These are phyloP conservation scores for Gaillardinia entomophila DNA, from an alignment of 805 yeast genomes.

Conservation along the genomic window DNA sequence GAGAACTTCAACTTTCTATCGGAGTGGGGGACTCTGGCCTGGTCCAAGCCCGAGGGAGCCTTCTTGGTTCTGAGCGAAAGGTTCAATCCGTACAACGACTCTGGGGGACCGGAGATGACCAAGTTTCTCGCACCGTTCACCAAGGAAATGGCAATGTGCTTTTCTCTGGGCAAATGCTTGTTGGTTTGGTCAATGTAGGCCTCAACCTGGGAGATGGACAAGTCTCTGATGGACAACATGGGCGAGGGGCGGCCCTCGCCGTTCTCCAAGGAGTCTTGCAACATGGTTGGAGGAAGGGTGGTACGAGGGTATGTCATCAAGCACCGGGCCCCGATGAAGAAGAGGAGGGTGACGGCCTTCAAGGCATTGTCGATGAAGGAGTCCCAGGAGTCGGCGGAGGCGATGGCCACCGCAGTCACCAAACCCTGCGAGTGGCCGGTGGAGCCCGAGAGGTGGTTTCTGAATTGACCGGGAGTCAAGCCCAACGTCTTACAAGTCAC, in stretches of 20 bases:
- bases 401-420: conserved; percentile 87
- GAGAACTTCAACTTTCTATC: conserved; percentile 93
- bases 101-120: conserved; percentile 97
- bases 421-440: conserved; percentile 92
- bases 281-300: conserved; percentile 86
- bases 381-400: conserved; percentile 79
- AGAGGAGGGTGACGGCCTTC: conserved; percentile 78
- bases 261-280: conserved; percentile 86
- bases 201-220: conserved; percentile 75
- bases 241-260: conserved; percentile 98
- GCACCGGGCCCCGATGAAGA: conserved; percentile 91
- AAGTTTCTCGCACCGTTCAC: conserved; percentile 93
- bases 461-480: conserved; percentile 82
- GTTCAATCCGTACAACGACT: conserved; percentile 92
- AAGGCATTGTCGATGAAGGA: conserved; percentile 66
- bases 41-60: conserved; percentile 92
- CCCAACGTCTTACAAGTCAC: conserved; percentile 82
- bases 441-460: conserved; percentile 62
- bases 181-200: conserved; percentile 78
- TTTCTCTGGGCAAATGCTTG: conserved; percentile 86
- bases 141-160: conserved; percentile 85
- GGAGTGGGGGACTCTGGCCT: conserved; percentile 87
- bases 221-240: conserved; percentile 91
- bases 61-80: conserved; percentile 87
- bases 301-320: conserved; percentile 89